Percentiles rank a stretch among this genome's conserved stretches.
phyloP scores from a whole-genome alignment of 2,329 filamentous ascomycete genomes.

The Neofusicoccum ribis region DNA sequence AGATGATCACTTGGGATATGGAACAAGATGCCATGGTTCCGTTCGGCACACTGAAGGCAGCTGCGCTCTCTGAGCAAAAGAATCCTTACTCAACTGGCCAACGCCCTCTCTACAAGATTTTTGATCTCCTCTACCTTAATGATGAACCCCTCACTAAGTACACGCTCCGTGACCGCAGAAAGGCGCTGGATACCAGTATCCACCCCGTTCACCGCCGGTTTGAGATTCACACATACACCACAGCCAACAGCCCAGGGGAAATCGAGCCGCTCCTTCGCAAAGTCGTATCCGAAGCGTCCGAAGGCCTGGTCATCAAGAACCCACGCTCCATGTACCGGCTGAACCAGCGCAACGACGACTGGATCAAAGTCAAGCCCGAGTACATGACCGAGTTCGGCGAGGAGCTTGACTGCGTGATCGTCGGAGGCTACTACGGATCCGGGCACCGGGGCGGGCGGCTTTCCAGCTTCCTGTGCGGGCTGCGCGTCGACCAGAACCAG shows the following conservation, averaged over 20 bases:
- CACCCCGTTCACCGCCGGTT: conserved; percentile 71
- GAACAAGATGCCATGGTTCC: conserved; percentile 78
- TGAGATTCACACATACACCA: conserved; percentile 74
- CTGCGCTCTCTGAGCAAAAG: conserved; percentile 75
- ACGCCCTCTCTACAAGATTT: conserved; percentile 79
- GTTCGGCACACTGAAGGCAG: conserved; percentile 92
- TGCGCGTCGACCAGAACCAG: conserved; percentile 72
- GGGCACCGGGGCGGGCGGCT: conserved; percentile 79
- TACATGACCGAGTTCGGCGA: conserved; percentile 98
- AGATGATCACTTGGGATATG: conserved; percentile 99
- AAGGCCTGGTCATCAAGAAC: conserved; percentile 92
- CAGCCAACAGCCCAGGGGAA: conserved; percentile 65
- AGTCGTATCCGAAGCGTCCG: conserved; percentile 82
- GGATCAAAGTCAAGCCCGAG: conserved; percentile 98
- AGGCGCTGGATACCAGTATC: conserved; percentile 72
- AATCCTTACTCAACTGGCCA: conserved; percentile 67
- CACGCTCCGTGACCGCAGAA: conserved; percentile 75
- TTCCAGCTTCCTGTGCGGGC: conserved; percentile 86
- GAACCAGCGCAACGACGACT: conserved; percentile 90
- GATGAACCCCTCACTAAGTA: conserved; percentile 77
- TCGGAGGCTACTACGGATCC: conserved; percentile 91
- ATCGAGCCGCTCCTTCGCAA: conserved; percentile 79
- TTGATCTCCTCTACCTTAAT: conserved; percentile 90
- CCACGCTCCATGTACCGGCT: conserved; percentile 82
- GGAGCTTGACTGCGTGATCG: conserved; percentile 82